Conservation (phyloP, 1,284 basidiomycete genomes). For the Ceratobasidium sp. region DNA sequence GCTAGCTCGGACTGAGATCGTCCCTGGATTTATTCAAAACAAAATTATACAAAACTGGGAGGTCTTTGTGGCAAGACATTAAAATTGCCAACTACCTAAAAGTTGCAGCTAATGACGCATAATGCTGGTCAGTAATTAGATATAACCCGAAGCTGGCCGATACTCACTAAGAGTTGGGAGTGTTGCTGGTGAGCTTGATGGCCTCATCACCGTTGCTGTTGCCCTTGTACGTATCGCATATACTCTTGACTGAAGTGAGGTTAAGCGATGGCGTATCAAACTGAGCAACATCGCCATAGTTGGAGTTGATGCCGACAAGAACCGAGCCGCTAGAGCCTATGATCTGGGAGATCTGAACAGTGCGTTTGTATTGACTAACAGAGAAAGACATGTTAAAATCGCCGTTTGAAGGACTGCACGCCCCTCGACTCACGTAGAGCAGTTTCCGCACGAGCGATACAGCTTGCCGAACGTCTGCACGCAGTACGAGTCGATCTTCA, state of each 20-base stretch:
- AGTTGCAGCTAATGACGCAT: too few relatives aligned
- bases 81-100: too few relatives aligned
- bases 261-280: constrained; percentile 49
- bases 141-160: too few relatives aligned
- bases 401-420: constrained; percentile 3
- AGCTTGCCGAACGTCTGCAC: too few relatives aligned
- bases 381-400: background rate
- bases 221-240: constrained; percentile 40
- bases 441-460: too few relatives aligned
- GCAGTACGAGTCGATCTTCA: too few relatives aligned
- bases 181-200: constrained; percentile 43
- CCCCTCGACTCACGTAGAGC: too few relatives aligned
- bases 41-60: too few relatives aligned
- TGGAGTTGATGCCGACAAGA: constrained; percentile 40
- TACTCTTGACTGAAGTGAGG: constrained; percentile 22
- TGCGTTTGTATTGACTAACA: constrained; percentile 51
- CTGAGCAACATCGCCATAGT: constrained; percentile 48
- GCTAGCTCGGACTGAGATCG: too few relatives aligned
- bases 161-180: constrained; percentile 34
- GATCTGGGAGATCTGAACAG: constrained; percentile 52
- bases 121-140: too few relatives aligned
- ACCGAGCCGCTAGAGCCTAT: constrained; percentile 10
- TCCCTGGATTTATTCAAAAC: too few relatives aligned
- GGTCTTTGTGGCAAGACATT: too few relatives aligned
- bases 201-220: constrained; percentile 43